These are phyloP conservation scores for Asterella californica DNA, from an alignment of 225 moss, liverwort and hornwort species.

Conservation along the genomic window DNA sequence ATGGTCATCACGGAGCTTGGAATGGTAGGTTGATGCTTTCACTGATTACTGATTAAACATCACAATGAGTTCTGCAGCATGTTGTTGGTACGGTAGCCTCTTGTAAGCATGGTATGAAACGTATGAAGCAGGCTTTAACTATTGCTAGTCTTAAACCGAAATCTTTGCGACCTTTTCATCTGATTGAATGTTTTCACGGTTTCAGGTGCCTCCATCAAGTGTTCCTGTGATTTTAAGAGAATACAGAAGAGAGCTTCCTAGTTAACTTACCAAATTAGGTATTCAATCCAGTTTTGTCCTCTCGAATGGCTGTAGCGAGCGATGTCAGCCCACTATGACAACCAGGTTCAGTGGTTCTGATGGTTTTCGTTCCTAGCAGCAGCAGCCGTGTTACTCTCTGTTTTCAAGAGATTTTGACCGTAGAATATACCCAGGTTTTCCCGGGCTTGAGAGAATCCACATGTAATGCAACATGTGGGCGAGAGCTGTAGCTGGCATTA, in stretches of 20 bases:
- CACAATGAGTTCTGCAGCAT: neutral
- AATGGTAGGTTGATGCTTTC: constrained; percentile 51
- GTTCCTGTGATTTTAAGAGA: constrained; percentile 91
- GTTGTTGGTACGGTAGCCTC: neutral
- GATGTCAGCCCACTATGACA: neutral
- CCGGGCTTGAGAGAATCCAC: neutral
- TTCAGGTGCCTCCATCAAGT: constrained; percentile 87
- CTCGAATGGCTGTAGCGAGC: neutral
- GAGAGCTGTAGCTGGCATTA: neutral
- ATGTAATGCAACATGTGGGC: neutral
- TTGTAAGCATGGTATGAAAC: neutral
- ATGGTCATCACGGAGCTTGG: constrained; percentile 98
- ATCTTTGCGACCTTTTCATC: too few species aligned
- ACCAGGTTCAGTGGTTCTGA: neutral
- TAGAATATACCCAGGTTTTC: neutral
- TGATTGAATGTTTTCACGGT: neutral
- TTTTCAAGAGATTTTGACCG: constrained; percentile 15
- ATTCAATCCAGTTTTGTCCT: neutral
- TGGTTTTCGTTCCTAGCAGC: neutral
- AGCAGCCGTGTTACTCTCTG: neutral
- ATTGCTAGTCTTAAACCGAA: neutral
- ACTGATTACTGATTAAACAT: neutral
- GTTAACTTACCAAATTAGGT: neutral
- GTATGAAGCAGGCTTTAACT: neutral
- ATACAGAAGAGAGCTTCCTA: constrained; percentile 64